Evolutionary conservation across 2,329 filamentous ascomycete genomes (phyloP), one percentile per base, ranked within the genome.

Genomic region (Juglanconis oblonga): DNA sequence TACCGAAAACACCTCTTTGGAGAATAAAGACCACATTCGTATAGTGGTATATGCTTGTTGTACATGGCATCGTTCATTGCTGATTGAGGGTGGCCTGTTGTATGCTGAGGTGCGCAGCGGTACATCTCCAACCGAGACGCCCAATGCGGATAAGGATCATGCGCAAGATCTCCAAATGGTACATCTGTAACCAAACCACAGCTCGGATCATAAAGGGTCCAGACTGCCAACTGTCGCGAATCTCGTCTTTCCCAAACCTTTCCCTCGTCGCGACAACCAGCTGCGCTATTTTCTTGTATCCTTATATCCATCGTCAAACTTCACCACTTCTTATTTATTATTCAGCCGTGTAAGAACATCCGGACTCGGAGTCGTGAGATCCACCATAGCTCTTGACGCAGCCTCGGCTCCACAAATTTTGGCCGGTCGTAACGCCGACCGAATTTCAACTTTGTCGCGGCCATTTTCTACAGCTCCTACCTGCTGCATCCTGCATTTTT

Each of bases 361-460:
- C 57, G 60, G 47, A 59, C 52, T 55, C 60, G 54, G 60, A 59
- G 58, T 49, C 33, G 40, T 49, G 51, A 29, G 9, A 52, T 44
- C 61, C 61, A 60, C 58, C 42, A 4, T 32, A 57, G 55, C 55
- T 57, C 47, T 33, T 45, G 14, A 49, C 17, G 35, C 45, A 57
- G 47, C 29, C 13, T 57, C 55, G 47, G 55, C 48, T 57, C 55
- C 55, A 57, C 55, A 42, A 42, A 33, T 57, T 51, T 47, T 51
- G 55, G 55, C 55, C 55, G 55, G 29, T 57, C 48, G 44, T 49
- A 40, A 49, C 52, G 54, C 55, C 47, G 55, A 57, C 47, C 17
- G 48, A 57, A 33, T 42, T 33, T 50, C 8, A 33, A 38, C 13
- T 17, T 36, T 38, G 10, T n/a, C n/a, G 42, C 31, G n/a, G 33